Percentiles rank a stretch among this genome's conserved stretches.
Conservation (phyloP, 306 rosid genomes). For the Notholithocarpus densiflorus region DNA sequence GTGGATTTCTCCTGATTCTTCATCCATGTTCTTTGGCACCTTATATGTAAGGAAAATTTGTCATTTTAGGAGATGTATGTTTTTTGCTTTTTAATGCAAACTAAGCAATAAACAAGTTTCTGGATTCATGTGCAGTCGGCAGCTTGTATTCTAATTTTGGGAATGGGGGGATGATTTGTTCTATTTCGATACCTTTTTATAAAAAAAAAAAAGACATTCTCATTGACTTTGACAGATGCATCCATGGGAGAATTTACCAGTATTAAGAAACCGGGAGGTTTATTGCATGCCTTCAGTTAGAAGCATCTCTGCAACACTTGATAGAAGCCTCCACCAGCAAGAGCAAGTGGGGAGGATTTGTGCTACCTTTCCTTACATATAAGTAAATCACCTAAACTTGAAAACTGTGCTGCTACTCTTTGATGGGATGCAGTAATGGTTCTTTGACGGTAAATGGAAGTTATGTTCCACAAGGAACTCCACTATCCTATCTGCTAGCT, state of each 20-base stretch:
- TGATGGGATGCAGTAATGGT: conserved; percentile 96
- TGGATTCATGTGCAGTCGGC: background rate
- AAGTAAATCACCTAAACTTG: too few species aligned
- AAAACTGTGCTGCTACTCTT: conserved; percentile 78
- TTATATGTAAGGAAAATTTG: background rate
- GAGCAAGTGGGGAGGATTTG: too few species aligned
- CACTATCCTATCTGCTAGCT: conserved; percentile 74
- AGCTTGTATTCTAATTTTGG: background rate
- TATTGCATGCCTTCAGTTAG: too few species aligned
- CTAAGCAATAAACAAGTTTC: background rate
- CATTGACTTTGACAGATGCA: too few species aligned
- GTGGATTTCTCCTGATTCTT: background rate
- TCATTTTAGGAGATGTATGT: background rate
- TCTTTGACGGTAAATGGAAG: conserved; percentile 65
- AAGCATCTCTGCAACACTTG: too few species aligned
- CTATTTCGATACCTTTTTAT: background rate
- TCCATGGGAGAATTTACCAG: too few species aligned
- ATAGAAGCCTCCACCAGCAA: too few species aligned
- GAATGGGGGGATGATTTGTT: background rate
- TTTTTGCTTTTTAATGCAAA: background rate
- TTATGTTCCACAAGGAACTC: conserved; percentile 75
- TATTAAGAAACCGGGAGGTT: too few species aligned
- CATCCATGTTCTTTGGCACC: background rate
- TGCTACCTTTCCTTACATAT: too few species aligned
- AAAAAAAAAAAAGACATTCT: too few species aligned